Conservation (phyloP, 2,329 filamentous ascomycete species). For the Mollisiaceae sp. region DNA sequence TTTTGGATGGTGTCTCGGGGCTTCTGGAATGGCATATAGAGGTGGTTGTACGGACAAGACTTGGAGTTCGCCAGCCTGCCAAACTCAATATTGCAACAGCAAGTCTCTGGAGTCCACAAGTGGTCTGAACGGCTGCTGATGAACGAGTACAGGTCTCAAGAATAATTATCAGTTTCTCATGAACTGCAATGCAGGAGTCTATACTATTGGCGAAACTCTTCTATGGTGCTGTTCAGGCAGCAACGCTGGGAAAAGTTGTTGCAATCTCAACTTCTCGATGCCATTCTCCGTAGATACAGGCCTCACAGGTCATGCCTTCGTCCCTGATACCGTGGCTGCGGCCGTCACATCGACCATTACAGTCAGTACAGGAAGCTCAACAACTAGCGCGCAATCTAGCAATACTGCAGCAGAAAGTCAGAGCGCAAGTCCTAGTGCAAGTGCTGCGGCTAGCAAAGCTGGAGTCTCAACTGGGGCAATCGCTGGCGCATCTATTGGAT, state of each 20-base stretch:
- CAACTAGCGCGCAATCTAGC: background rate
- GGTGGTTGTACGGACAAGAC: slow-evolving; percentile 4
- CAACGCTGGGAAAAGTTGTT: background rate
- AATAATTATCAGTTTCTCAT: slow-evolving; percentile 6
- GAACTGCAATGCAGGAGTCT: background rate
- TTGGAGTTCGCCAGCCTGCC: background rate
- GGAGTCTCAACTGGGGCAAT: slow-evolving; percentile 5
- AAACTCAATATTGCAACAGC: background rate
- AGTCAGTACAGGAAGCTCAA: background rate
- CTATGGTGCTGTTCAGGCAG: background rate
- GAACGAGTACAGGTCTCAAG: background rate
- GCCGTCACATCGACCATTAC: background rate
- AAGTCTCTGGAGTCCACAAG: background rate
- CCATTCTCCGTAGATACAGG: background rate
- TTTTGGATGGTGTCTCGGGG: slow-evolving; percentile 12
- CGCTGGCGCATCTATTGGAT: slow-evolving; percentile 4
- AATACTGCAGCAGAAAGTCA: background rate
- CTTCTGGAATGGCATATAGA: slow-evolving; percentile 9
- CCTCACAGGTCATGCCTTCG: slow-evolving; percentile 3
- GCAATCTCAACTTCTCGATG: slow-evolving; percentile 1
- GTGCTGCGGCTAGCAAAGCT: background rate
- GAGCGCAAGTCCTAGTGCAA: background rate
- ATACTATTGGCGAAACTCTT: background rate
- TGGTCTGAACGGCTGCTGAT: background rate
- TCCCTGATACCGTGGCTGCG: background rate